Percentiles rank a stretch among this genome's conserved stretches.
Evolutionary conservation across 495 filamentous ascomycete species (phyloP).

Genomic region (Penicillium longicatenatum): DNA sequence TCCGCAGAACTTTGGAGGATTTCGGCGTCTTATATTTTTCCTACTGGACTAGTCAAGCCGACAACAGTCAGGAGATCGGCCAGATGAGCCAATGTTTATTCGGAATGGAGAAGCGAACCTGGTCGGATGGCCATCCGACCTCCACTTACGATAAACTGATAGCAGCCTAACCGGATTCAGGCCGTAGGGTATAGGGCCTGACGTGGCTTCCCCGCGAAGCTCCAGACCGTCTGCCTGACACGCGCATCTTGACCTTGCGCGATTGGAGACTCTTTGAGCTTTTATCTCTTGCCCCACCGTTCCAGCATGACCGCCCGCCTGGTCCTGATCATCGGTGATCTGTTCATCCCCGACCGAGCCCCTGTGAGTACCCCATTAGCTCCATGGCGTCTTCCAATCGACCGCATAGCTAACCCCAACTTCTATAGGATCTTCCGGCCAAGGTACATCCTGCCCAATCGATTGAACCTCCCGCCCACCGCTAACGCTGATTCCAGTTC

Average conservation of each 20-base stretch:
- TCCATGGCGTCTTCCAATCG: constrained; percentile 23
- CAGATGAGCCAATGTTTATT: constrained; percentile 1
- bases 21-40: background rate
- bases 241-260: constrained; percentile 7
- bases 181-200: constrained; percentile 37
- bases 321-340: constrained; percentile 91
- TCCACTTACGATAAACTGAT: constrained; percentile 2
- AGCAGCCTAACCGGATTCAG: constrained; percentile 1
- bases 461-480: constrained; percentile 3
- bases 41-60: constrained; percentile 1
- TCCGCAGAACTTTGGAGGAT: constrained; percentile 8
- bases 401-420: constrained; percentile 1
- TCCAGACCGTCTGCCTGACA: constrained; percentile 13
- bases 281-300: constrained; percentile 15
- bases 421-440: constrained; percentile 75
- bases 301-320: constrained; percentile 73
- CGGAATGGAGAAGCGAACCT: background rate
- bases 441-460: constrained; percentile 62
- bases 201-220: constrained; percentile 43
- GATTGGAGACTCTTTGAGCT: constrained; percentile 36
- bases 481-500: constrained; percentile 61
- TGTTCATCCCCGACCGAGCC: constrained; percentile 97
- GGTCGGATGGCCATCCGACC: constrained; percentile 8
- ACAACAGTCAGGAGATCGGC: constrained; percentile 7
- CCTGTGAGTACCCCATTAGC: constrained; percentile 51